These are phyloP conservation scores for Eucalyptus brandiana DNA, from an alignment of 345 rosid genomes.

Conservation along the genomic window DNA sequence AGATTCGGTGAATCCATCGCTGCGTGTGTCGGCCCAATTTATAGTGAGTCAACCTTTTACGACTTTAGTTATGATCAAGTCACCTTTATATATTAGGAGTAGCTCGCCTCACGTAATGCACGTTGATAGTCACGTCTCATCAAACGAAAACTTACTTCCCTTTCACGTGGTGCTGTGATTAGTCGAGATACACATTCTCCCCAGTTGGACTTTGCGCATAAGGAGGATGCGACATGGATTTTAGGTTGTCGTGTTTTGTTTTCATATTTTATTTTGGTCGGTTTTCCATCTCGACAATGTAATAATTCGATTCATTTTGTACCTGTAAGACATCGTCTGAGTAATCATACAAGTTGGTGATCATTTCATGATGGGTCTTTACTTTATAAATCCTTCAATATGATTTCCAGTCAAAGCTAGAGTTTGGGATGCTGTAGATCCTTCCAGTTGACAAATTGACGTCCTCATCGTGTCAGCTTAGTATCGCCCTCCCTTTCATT, in stretches of 20 bases:
- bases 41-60: background rate
- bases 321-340: rapidly evolving
- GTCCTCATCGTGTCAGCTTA: background rate
- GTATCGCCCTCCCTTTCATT: background rate
- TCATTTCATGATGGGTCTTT: background rate
- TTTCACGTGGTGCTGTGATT: background rate
- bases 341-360: background rate
- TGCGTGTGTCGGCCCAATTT: background rate
- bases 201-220: background rate
- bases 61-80: background rate
- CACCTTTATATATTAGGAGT: background rate
- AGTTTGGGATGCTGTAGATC: background rate
- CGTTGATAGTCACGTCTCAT: background rate
- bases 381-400: background rate
- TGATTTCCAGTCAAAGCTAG: background rate
- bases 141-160: background rate
- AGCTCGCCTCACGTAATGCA: background rate
- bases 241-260: background rate
- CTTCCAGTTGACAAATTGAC: background rate
- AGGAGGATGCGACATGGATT: background rate
- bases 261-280: background rate
- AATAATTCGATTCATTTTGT: background rate
- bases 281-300: background rate
- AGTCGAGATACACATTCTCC: background rate
- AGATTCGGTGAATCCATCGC: background rate